Conservation (phyloP, 177 flowering plant species). For the Vitis hybrid region DNA sequence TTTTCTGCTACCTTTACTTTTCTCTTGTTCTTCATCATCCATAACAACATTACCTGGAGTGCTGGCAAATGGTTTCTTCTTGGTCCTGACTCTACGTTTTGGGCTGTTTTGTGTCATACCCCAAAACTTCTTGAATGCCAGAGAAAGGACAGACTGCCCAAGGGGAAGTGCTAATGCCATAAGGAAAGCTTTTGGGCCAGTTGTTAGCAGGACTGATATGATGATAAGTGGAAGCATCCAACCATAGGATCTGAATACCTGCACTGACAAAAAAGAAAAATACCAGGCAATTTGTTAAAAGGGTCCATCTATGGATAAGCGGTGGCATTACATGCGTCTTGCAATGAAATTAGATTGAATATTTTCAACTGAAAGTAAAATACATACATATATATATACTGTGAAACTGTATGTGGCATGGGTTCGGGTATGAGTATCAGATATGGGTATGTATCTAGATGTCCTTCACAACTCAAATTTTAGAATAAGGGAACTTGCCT, state of each 20-base stretch:
- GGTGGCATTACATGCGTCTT: no score
- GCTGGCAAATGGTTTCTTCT: conserved; percentile 34
- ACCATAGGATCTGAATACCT: conserved; percentile 76
- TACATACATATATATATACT: not conserved
- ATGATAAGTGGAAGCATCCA: conserved; percentile 68
- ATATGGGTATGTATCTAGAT: no score
- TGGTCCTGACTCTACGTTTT: conserved; percentile 38
- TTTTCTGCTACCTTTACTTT: conserved; percentile 8
- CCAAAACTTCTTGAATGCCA: conserved; percentile 57
- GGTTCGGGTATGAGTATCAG: no score
- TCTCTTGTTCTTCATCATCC: conserved; percentile 28
- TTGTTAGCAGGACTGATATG: conserved; percentile 49
- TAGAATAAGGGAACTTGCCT: no score
- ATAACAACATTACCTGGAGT: conserved; percentile 8
- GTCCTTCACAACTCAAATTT: no score
- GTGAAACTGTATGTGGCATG: no score
- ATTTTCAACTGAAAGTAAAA: not conserved
- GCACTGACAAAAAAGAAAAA: conserved; percentile 18
- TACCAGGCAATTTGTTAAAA: not conserved
- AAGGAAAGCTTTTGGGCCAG: conserved; percentile 79
- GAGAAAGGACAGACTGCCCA: conserved; percentile 54
- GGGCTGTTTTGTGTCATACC: conserved; percentile 25
- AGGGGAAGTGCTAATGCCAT: conserved; percentile 69
- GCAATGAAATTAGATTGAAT: not conserved
- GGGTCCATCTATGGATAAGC: not conserved